Evolutionary conservation across 306 rosid species (phyloP), one percentile per base, ranked within the genome.

Genomic region (Medicago arabica): DNA sequence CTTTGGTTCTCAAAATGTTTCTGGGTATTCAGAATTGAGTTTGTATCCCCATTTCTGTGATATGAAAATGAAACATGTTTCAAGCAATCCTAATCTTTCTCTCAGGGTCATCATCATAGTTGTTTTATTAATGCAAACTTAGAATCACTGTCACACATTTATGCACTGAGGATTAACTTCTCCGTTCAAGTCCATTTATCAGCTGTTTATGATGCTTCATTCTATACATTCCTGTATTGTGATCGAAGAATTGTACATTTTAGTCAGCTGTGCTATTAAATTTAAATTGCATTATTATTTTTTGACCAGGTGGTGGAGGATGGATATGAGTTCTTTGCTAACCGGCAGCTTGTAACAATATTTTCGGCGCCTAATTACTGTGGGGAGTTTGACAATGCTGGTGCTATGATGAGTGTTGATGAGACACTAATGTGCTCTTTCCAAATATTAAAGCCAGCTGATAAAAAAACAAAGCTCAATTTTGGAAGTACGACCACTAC

Each of bases 331-430:
- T 95, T 95, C 74, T 95, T 90, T 86, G 97, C 97, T 11, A 67
- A 92, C 58, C 88, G 97, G 46, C 96, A 92, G 84, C 97, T 95
- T 59, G 98, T 95, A 77, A 95, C 98, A 7, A 89, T 92, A 86
- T 92, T 92, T 86, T 95, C 98, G 1, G 98, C 97, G 12, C 97
- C 98, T 51, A 95, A 95, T 84, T 95, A 95, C 77, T 95, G 96
- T 85, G 97, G 98, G 70, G 96, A 95, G 71, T 90, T 92, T 69
- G 93, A 92, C 75, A 95, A 95, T 82, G 97, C 97, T 13, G 98
- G 97, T 14, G 98, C 98, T 64, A 90, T 95, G 97, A 92, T 92
- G 98, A 95, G 95, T 19, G 98, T 95, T 83, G 97, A 95, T 25
- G 96, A 92, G 70, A 90, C 93, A 21, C 85, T 95, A 28, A 92